Conservation (phyloP, 257 asterid species). For the Eucommia ulmoides region DNA sequence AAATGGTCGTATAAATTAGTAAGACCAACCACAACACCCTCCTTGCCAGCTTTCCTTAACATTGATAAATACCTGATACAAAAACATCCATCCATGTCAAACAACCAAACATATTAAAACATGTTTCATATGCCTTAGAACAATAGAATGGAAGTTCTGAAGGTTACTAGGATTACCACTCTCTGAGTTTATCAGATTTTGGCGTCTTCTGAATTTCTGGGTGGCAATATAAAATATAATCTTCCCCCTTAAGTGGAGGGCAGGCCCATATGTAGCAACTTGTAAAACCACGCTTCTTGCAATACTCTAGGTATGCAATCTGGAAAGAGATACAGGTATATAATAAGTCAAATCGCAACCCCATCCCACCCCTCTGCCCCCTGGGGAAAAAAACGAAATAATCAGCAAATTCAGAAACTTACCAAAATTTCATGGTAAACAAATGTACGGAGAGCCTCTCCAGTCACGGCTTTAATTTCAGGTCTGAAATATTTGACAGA, state of each 20-base stretch:
- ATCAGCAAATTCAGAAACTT: constrained; percentile 17
- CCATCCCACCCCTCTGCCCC: no score
- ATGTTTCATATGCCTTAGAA: constrained; percentile 1
- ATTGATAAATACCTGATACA: constrained; percentile 81
- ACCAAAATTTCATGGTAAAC: constrained; percentile 98
- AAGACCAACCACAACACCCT: constrained; percentile 70
- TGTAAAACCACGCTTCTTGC: constrained; percentile 90
- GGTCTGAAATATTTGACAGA: constrained; percentile 98
- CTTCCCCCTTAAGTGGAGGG: constrained; percentile 98
- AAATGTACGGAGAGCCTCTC: constrained; percentile 97
- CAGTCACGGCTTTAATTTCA: constrained; percentile 76
- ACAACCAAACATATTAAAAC: constrained; percentile 10
- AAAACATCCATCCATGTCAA: constrained; percentile 9
- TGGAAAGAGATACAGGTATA: constrained; percentile 18
- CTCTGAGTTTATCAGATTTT: constrained; percentile 95
- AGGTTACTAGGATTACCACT: constrained; percentile 51
- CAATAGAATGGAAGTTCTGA: constrained; percentile 1
- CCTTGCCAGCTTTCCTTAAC: constrained; percentile 80
- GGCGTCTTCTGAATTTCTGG: constrained; percentile 99
- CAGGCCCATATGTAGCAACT: constrained; percentile 99
- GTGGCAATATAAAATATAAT: constrained; percentile 93
- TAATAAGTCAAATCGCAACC: no score
- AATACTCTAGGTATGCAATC: constrained; percentile 94
- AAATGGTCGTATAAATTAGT: constrained; percentile 85
- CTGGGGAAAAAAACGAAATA: no score